Percentiles rank a stretch among this genome's conserved stretches.
These are phyloP conservation scores for Trichoderma semiorbis DNA, from an alignment of 2,329 filamentous ascomycete species.

Conservation along the genomic window DNA sequence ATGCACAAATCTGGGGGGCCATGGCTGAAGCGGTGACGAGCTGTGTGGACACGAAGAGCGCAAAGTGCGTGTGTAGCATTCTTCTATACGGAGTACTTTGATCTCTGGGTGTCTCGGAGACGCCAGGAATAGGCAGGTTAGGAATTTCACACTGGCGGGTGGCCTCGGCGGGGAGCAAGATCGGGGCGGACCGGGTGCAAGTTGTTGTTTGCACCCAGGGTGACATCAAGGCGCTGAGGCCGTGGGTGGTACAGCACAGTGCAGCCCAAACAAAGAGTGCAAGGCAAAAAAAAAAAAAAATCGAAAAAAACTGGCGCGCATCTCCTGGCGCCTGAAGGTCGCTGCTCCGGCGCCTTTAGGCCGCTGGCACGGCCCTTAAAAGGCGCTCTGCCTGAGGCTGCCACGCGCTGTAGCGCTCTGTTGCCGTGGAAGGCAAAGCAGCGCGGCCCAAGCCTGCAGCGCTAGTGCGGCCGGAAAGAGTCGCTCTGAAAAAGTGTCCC, in stretches of 20 bases:
- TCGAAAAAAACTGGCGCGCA: neutral
- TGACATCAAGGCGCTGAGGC: neutral
- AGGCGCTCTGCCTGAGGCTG: slow-evolving; percentile 33
- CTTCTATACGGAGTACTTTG: neutral
- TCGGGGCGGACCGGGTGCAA: slow-evolving; percentile 34
- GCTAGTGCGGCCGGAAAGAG: slow-evolving; percentile 38
- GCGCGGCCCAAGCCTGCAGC: slow-evolving; percentile 20
- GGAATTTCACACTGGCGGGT: slow-evolving; percentile 7
- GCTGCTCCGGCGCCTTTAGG: neutral
- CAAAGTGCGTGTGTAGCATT: neutral
- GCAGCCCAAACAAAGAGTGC: neutral
- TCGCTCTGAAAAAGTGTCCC: slow-evolving; percentile 43
- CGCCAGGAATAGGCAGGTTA: slow-evolving; percentile 17
- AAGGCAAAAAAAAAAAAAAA: neutral
- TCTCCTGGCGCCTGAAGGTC: slow-evolving; percentile 12
- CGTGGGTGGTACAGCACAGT: slow-evolving; percentile 11
- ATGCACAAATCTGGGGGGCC: neutral
- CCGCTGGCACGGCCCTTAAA: slow-evolving; percentile 1
- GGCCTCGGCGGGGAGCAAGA: slow-evolving; percentile 30
- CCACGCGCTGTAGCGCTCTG: slow-evolving; percentile 22
- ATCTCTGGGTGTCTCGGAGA: slow-evolving; percentile 10
- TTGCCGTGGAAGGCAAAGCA: slow-evolving; percentile 31
- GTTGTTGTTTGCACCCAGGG: neutral
- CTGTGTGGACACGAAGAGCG: neutral
- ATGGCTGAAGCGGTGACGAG: slow-evolving; percentile 11